Evolutionary conservation across 352 stramenopile genomes (phyloP).

Genomic region (Paralagenidium karlingii): DNA sequence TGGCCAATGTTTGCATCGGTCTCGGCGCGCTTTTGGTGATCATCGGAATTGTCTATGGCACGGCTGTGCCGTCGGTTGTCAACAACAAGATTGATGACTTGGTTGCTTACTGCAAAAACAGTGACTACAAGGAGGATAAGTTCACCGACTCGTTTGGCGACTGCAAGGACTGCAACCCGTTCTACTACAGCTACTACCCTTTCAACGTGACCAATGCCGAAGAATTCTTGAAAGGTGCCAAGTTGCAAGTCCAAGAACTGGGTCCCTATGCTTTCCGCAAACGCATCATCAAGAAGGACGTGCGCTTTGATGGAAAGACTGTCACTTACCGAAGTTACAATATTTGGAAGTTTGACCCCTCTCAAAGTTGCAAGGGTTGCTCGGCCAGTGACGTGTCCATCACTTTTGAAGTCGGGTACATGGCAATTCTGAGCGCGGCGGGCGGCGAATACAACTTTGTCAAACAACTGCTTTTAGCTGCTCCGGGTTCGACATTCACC

Average conservation of each 20-base stretch:
- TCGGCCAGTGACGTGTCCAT: slow-evolving; percentile 37
- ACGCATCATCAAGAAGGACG: slow-evolving; percentile 46
- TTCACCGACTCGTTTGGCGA: slow-evolving; percentile 54
- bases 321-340: slow-evolving; percentile 71
- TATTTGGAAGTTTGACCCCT: slow-evolving; percentile 42
- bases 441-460: slow-evolving; percentile 56
- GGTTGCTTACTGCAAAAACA: slow-evolving; percentile 22
- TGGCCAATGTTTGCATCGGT: slow-evolving; percentile 7
- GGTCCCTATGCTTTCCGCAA: slow-evolving; percentile 61
- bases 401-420: slow-evolving; percentile 46
- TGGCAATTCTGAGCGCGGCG: slow-evolving; percentile 46
- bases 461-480: slow-evolving; percentile 16
- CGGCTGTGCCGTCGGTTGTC: slow-evolving; percentile 33
- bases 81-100: slow-evolving; percentile 27
- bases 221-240: slow-evolving; percentile 29
- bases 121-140: slow-evolving; percentile 13
- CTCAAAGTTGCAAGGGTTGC: slow-evolving; percentile 35
- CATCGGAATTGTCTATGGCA: slow-evolving; percentile 35
- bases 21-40: slow-evolving; percentile 26
- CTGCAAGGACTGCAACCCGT: slow-evolving; percentile 67
- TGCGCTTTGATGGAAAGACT: slow-evolving; percentile 35
- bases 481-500: not conserved
- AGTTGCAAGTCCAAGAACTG: slow-evolving; percentile 48
- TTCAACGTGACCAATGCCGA: slow-evolving; percentile 72
- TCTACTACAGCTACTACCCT: slow-evolving; percentile 52